phyloP scores from a whole-genome alignment of 164 flowering plant species.

The Akebia trifoliata region DNA sequence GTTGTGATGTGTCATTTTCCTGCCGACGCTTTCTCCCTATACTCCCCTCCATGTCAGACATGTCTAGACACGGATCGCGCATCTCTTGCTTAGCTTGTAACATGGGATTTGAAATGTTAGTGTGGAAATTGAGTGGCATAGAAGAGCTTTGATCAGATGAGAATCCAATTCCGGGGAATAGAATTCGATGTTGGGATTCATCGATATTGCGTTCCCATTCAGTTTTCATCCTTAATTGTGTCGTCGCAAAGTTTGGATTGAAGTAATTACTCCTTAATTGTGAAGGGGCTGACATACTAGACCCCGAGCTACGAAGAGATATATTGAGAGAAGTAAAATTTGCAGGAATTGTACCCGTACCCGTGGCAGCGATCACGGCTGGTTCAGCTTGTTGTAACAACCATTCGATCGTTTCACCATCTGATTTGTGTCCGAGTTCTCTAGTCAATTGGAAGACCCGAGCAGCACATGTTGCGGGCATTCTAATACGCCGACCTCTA shows the following conservation, averaged over 20 bases:
- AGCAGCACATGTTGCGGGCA: conserved; percentile 88
- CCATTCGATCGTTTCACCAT: conserved; percentile 84
- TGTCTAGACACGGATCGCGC: conserved; percentile 39
- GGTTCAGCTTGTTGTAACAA: conserved; percentile 85
- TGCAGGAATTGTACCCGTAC: conserved; percentile 83
- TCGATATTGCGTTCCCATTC: conserved; percentile 34
- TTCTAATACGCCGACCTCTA: conserved; percentile 75
- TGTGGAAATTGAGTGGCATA: conserved; percentile 25
- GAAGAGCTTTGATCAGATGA: conserved; percentile 16
- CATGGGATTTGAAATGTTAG: conserved; percentile 19
- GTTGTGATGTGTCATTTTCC: conserved; percentile 35
- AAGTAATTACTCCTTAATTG: conserved; percentile 29
- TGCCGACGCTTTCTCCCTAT: conserved; percentile 54
- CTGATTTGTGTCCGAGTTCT: conserved; percentile 75
- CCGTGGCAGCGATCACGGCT: conserved; percentile 78
- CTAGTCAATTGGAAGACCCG: conserved; percentile 69
- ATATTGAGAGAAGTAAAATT: conserved; percentile 70
- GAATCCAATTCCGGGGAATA: conserved; percentile 26
- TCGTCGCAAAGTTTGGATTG: conserved; percentile 24
- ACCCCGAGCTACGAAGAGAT: conserved; percentile 62
- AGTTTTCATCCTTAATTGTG: conserved; percentile 28
- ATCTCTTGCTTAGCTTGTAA: conserved; percentile 46
- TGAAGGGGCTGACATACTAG: conserved; percentile 44
- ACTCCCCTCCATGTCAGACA: conserved; percentile 27
- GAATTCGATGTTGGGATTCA: conserved; percentile 24